Conservation (phyloP, 163 green algal species). For the Coccomyxa subellipsoidea region DNA sequence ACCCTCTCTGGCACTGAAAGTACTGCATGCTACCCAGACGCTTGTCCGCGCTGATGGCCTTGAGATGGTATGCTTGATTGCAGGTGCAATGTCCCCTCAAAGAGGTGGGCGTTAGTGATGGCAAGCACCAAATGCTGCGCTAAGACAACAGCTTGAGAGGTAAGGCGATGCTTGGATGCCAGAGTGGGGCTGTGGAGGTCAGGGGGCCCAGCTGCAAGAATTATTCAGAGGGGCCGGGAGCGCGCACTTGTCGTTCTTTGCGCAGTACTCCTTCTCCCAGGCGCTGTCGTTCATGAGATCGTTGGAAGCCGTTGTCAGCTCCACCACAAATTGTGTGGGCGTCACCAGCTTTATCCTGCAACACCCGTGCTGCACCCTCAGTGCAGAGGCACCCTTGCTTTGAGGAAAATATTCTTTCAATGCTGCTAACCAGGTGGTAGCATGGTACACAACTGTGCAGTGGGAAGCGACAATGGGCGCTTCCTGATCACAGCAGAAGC, state of each 20-base stretch:
- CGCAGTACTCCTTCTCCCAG: conserved; percentile 46
- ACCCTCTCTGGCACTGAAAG: too few relatives aligned
- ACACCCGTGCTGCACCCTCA: background rate
- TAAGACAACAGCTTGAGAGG: background rate
- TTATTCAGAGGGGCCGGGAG: background rate
- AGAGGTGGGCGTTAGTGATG: too few relatives aligned
- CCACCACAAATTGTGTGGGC: conserved; percentile 5
- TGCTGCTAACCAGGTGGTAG: background rate
- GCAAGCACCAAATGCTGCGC: too few relatives aligned
- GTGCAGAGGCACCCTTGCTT: background rate
- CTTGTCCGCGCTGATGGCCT: too few relatives aligned
- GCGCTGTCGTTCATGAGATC: conserved; percentile 29
- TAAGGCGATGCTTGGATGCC: too few relatives aligned
- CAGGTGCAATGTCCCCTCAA: too few relatives aligned
- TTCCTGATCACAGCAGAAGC: background rate
- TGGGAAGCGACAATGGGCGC: background rate
- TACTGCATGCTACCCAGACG: too few relatives aligned
- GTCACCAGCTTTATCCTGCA: conserved; percentile 33
- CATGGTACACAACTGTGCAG: background rate
- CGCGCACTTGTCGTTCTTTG: background rate
- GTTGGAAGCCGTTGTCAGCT: conserved; percentile 31
- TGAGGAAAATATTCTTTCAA: background rate
- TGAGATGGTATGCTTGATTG: too few relatives aligned
- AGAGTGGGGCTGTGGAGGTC: too few relatives aligned
- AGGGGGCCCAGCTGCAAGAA: too few relatives aligned